Conservation (phyloP, 345 rosid species). For the Sonneratia alba region DNA sequence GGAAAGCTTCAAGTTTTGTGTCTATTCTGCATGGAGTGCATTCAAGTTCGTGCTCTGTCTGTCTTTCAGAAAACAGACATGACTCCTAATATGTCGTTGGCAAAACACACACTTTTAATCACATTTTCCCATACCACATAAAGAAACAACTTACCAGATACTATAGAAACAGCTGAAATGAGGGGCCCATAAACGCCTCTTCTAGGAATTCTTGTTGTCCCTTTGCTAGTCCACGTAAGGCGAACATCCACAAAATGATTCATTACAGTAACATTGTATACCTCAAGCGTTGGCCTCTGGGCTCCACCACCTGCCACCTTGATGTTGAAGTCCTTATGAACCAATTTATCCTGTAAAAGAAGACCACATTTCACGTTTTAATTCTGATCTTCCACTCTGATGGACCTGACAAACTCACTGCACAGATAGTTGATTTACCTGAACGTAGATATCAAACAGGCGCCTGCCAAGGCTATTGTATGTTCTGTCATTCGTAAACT, state of each 20-base stretch:
- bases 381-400: neutral
- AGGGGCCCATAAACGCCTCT: conserved; percentile 37
- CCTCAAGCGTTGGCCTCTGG: conserved; percentile 11
- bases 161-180: conserved; percentile 37
- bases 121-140: neutral
- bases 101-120: neutral
- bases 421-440: conserved; percentile 20
- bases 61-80: no score
- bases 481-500: conserved; percentile 30
- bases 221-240: conserved; percentile 39
- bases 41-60: no score
- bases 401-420: neutral
- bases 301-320: conserved; percentile 23
- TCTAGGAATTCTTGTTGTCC: conserved; percentile 24
- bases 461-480: conserved; percentile 34
- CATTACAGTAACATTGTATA: conserved; percentile 18
- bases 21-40: no score
- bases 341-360: conserved; percentile 21
- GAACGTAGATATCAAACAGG: conserved; percentile 39
- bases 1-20: no score
- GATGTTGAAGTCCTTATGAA: conserved; percentile 25
- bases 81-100: no score
- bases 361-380: neutral
- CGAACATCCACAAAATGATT: conserved; percentile 25
- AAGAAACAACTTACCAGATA: conserved; percentile 13